Conservation (phyloP, 139 green algal genomes). For the Limnomonas spitsbergensis region DNA sequence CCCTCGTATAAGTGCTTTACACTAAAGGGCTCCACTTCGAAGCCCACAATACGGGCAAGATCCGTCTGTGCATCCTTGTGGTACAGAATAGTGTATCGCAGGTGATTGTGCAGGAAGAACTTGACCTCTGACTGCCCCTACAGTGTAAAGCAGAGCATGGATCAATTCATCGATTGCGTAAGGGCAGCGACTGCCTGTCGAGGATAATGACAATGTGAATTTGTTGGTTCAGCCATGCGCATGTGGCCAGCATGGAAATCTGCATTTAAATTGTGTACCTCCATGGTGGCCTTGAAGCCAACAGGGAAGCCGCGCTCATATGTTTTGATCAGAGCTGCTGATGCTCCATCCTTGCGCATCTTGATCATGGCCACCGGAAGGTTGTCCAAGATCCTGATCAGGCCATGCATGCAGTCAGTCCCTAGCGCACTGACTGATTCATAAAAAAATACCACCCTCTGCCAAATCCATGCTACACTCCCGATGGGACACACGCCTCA, state of each 20-base stretch:
- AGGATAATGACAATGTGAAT: neutral
- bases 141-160: neutral
- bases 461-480: no score
- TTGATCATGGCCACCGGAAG: constrained; percentile 91
- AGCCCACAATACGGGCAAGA: constrained; percentile 90
- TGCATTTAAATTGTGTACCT: constrained; percentile 33
- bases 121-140: constrained; percentile 65
- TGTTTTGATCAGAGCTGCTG: constrained; percentile 72
- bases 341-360: constrained; percentile 65
- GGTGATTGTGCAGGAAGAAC: constrained; percentile 93
- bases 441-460: no score
- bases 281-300: constrained; percentile 70
- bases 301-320: constrained; percentile 96
- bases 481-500: constrained; percentile 47
- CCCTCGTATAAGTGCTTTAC: constrained; percentile 90
- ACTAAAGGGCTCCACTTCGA: constrained; percentile 92
- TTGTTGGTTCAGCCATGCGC: neutral
- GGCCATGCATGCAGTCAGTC: neutral
- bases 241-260: neutral
- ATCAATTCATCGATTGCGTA: no score
- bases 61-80: constrained; percentile 84
- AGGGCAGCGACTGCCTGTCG: neutral
- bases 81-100: constrained; percentile 95
- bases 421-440: no score
- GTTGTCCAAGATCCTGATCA: constrained; percentile 95